Evolutionary conservation across 2,329 filamentous ascomycete species (phyloP).

Genomic region (Fusarium hainanense): DNA sequence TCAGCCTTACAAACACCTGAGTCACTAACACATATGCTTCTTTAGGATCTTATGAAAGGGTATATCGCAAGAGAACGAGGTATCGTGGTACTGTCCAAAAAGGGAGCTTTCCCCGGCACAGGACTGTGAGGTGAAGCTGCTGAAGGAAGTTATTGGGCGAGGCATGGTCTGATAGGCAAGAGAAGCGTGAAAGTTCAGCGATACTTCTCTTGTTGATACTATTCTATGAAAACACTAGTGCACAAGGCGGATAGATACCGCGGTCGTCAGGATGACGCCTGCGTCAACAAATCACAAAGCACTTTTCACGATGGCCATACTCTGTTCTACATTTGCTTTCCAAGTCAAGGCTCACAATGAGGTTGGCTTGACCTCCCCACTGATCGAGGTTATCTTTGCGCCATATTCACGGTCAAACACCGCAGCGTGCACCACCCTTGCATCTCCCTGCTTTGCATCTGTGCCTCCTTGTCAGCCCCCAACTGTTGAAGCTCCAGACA

Average conservation of each 20-base stretch:
- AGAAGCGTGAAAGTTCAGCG: constrained; percentile 23
- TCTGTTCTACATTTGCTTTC: constrained; percentile 31
- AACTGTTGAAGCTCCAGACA: constrained; percentile 15
- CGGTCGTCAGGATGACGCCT: constrained; percentile 34
- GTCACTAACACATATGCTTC: constrained; percentile 48
- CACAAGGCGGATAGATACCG: constrained; percentile 11
- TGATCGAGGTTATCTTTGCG: constrained; percentile 25
- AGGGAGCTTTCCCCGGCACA: constrained; percentile 92
- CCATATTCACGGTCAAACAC: constrained; percentile 43
- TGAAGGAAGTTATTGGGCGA: constrained; percentile 12
- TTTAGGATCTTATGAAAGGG: constrained; percentile 92
- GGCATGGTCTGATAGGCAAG: constrained; percentile 9
- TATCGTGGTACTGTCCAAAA: constrained; percentile 93
- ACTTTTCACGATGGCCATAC: constrained; percentile 4
- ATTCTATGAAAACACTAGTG: constrained; percentile 15
- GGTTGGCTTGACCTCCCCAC: constrained; percentile 8
- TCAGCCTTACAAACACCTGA: constrained; percentile 46
- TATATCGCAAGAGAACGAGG: constrained; percentile 93
- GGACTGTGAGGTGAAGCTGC: constrained; percentile 64
- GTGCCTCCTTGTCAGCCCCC: constrained; percentile 21
- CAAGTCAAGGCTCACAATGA: constrained; percentile 7
- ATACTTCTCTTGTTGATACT: constrained; percentile 12
- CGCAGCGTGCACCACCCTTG: constrained; percentile 42
- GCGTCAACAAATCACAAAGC: constrained; percentile 38
- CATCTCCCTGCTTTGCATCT: constrained; percentile 23